Evolutionary conservation across 257 asterid genomes (phyloP), one percentile per base, ranked within the genome.

Genomic region (Solanum arcanum): DNA sequence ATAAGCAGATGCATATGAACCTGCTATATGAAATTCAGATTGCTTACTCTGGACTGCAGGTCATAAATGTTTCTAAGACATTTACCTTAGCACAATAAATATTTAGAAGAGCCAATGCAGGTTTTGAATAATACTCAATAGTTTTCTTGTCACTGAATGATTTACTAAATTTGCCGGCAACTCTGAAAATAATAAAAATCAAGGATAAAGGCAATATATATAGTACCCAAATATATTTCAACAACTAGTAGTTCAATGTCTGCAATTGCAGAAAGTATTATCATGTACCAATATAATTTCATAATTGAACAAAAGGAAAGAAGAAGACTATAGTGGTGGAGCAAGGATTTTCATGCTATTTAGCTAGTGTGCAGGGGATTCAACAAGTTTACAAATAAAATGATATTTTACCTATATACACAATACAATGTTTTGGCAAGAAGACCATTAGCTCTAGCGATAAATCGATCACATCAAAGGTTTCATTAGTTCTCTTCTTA

Each of bases 71-170:
- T 35, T 35, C 37, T 35, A 35, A 35, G 6, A 35, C 37, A 35
- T 35, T 16, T 83, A 91, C 93, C 88, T 89, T 90, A 21, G 87
- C 86, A 76, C 29, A 86, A 87, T 80, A 68, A 41, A 69, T 56
- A 47, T 86, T 87, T 25, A 82, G 42, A 62, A 73, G 84, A 85
- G 87, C 25, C 70, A 84, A 12, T 29, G 74, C 69, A 33, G 84
- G 85, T 59, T 90, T 90, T 83, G 72, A 52, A 83, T 85, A 70
- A 56, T 49, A 62, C 62, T 89, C 91, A 78, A 87, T 33, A 83
- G 80, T 83, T 42, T 80, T 84, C 84, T 49, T 83, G 37, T 78
- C 91, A 47, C 84, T 86, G 46, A 78, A 76, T 74, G 92, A 89
- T 87, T 88, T 91, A 84, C 52, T 46, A 59, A 20, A 12, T 59